Base-by-base conservation (phyloP, 2,329 filamentous ascomycete species). In the Phialophora verrucosa region DNA sequence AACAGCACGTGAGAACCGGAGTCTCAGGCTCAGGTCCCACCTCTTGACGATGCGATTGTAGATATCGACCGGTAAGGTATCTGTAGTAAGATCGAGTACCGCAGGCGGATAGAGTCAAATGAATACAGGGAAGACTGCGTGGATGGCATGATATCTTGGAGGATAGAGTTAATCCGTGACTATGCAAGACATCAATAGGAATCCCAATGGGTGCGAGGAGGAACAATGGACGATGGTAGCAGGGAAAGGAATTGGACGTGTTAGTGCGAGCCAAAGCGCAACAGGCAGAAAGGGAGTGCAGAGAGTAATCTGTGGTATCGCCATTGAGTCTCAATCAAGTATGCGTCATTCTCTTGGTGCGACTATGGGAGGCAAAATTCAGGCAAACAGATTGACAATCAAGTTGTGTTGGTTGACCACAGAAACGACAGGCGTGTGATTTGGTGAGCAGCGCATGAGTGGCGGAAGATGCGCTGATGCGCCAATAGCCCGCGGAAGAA, bases 351-450 rank as follows among this genome's bases (percentile, higher is more conserved):
- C 50, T 44, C 42, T 47, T 31, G 57, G 50, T 64, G 38, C 23
- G 35, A 44, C 63, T 66, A 62, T 44, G 59, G 58, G 59, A 62
- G 64, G 64, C 64, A 47, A 66, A 66, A 66, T 32, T 61, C 63
- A 65, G 63, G 63, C 63, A 62, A 66, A 66, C 59, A 62, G 59
- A 62, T 62, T 54, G 53, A 62, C 58, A 61, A 61, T 61, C 63
- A 50, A 35, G 57, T 49, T 12, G 49, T 27, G 44, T 51, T 54
- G 56, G 55, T 35, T 20, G 44, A 49, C 25, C 53, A 29, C 20
- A 27, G 23, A 29, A 23, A 49, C 20, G 20, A 44, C 20, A 31
- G 47, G 31, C 55, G 44, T 60, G 62, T 64, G 62, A 64, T 64
- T 64, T 60, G 62, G 49, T 64, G 62, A 60, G 62, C 62, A 59